Evolutionary conservation across 2,329 filamentous ascomycete genomes (phyloP).

Genomic region (Ophiocordyceps camponoti-floridani): DNA sequence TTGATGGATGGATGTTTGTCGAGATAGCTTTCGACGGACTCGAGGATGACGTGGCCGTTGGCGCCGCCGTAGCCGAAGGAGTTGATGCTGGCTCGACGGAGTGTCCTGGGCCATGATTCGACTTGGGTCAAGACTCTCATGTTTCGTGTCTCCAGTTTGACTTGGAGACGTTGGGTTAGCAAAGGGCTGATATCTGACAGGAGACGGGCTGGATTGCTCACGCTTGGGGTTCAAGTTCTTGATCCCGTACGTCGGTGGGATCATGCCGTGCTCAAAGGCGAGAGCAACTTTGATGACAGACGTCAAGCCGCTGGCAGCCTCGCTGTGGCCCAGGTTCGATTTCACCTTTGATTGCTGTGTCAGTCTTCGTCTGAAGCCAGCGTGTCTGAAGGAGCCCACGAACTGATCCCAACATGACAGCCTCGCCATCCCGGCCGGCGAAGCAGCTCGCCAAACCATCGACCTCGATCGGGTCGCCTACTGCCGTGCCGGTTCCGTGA

Average conservation of each 20-base stretch:
- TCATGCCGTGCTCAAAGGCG: slow-evolving; percentile 8
- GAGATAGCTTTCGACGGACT: background rate
- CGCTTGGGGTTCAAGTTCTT: slow-evolving; percentile 6
- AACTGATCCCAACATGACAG: background rate
- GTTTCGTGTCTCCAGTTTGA: slow-evolving; percentile 6
- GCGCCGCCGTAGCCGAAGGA: slow-evolving; percentile 24
- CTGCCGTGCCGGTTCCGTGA: slow-evolving; percentile 33
- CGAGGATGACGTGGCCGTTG: slow-evolving; percentile 22
- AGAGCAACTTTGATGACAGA: slow-evolving; percentile 11
- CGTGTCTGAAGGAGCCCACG: background rate
- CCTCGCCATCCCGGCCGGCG: background rate
- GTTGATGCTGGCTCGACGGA: slow-evolving; percentile 25
- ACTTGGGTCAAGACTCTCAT: slow-evolving; percentile 11
- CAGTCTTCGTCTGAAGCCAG: background rate
- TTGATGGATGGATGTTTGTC: background rate
- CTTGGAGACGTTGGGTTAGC: background rate
- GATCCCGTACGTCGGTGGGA: slow-evolving; percentile 7
- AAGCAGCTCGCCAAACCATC: slow-evolving; percentile 15
- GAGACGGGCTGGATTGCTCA: background rate
- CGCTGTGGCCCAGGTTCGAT: slow-evolving; percentile 12
- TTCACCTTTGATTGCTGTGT: slow-evolving; percentile 6
- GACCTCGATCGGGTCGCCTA: slow-evolving; percentile 34
- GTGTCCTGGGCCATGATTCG: slow-evolving; percentile 15
- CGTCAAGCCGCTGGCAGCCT: slow-evolving; percentile 9
- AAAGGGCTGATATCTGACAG: background rate